These are phyloP conservation scores for Beauveria sp. DNA, from an alignment of 2,329 filamentous ascomycete genomes.

Conservation along the genomic window DNA sequence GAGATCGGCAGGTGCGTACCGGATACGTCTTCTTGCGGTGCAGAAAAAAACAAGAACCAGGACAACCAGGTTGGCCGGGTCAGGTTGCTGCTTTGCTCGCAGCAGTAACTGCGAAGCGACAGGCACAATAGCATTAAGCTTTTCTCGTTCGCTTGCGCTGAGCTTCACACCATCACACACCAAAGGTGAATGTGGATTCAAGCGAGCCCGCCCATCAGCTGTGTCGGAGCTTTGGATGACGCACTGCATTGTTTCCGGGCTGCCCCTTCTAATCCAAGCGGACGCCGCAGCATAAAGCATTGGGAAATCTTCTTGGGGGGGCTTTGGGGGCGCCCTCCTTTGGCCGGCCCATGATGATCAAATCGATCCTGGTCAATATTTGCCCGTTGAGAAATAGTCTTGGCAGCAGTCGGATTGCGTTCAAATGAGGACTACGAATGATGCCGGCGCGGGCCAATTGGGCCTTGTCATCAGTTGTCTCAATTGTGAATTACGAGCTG, in stretches of 20 bases:
- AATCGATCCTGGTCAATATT: neutral
- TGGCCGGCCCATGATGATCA: neutral
- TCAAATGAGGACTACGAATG: neutral
- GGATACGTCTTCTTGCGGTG: neutral
- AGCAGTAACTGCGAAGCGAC: neutral
- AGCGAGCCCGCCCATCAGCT: neutral
- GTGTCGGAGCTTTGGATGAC: neutral
- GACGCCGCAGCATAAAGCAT: neutral
- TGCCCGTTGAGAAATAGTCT: neutral
- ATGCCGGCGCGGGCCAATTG: neutral
- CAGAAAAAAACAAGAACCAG: neutral
- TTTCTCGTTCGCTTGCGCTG: neutral
- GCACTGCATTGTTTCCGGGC: neutral
- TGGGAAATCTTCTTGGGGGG: neutral
- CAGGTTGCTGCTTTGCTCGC: neutral
- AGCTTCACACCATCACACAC: neutral
- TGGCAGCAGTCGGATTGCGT: neutral
- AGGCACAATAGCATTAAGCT: neutral
- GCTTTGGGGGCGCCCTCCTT: neutral
- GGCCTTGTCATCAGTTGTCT: neutral
- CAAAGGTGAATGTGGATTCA: neutral
- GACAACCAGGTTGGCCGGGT: neutral
- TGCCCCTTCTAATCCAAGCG: neutral
- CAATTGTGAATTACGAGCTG: neutral
- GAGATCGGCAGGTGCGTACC: conserved; percentile 2